These are phyloP conservation scores for Toxicodendron radicans DNA, from an alignment of 345 rosid genomes.

Conservation along the genomic window DNA sequence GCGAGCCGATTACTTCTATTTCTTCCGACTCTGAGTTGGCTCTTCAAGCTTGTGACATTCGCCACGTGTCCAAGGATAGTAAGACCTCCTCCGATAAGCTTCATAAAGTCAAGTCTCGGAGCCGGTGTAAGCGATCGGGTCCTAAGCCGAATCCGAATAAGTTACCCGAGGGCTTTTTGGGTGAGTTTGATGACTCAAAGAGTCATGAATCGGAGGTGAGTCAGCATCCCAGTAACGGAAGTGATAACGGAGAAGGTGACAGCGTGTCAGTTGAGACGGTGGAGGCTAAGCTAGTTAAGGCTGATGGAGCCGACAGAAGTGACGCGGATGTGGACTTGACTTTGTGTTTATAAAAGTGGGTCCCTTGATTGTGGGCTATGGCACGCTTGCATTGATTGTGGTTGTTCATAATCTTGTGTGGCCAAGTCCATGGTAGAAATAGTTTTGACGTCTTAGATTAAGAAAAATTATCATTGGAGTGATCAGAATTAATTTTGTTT, in stretches of 20 bases:
- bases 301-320: constrained; percentile 24
- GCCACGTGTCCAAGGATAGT: constrained; percentile 36
- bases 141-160: constrained; percentile 13
- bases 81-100: constrained; percentile 15
- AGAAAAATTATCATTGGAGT: too few relatives aligned
- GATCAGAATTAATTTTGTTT: not conserved
- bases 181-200: not conserved
- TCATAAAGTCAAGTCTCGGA: constrained; percentile 25
- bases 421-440: not conserved
- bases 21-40: constrained; percentile 18
- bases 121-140: constrained; percentile 31
- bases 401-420: not conserved
- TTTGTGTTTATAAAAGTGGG: constrained; percentile 18
- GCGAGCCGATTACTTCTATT: constrained; percentile 27
- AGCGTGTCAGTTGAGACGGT: constrained; percentile 34
- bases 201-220: constrained; percentile 19
- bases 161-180: not conserved
- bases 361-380: not conserved
- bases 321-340: constrained; percentile 33
- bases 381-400: not conserved
- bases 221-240: not conserved
- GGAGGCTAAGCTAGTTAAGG: constrained; percentile 28
- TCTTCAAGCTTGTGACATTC: constrained; percentile 28
- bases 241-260: constrained; percentile 27
- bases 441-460: not conserved